These are phyloP conservation scores for Coprinopsis strossmayeri DNA, from an alignment of 768 basidiomycete genomes.

Conservation along the genomic window DNA sequence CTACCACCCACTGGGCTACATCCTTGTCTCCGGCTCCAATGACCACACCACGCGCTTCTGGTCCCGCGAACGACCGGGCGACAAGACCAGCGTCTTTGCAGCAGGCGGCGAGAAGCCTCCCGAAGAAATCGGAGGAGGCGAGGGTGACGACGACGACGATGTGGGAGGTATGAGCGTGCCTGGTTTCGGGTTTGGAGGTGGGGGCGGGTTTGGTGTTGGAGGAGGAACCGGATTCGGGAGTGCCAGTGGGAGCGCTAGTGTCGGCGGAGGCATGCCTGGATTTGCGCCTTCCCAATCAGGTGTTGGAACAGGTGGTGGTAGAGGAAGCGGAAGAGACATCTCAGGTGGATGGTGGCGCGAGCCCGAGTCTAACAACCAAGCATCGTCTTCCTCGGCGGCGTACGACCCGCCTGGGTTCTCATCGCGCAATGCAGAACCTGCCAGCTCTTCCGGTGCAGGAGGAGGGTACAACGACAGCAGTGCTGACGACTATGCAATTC, in stretches of 20 bases:
- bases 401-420: background rate
- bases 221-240: constrained; percentile 27
- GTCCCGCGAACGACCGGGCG: constrained; percentile 88
- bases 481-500: constrained; percentile 5
- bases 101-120: constrained; percentile 84
- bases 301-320: constrained; percentile 28
- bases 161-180: constrained; percentile 46
- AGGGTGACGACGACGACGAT: constrained; percentile 70
- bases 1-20: constrained; percentile 93
- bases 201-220: constrained; percentile 25
- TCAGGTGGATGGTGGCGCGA: constrained; percentile 4
- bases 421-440: constrained; percentile 23
- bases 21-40: constrained; percentile 91
- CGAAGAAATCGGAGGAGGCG: constrained; percentile 47
- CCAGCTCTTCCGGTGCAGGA: constrained; percentile 21
- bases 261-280: background rate
- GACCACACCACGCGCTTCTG: constrained; percentile 99
- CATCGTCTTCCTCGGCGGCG: background rate
- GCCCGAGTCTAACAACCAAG: background rate
- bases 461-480: constrained; percentile 7
- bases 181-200: constrained; percentile 51
- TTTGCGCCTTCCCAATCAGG: constrained; percentile 21
- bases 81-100: constrained; percentile 67
- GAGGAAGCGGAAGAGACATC: constrained; percentile 20
- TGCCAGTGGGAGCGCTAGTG: too few species aligned